These are phyloP conservation scores for Agastache rugosa DNA, from an alignment of 257 asterid genomes.

Conservation along the genomic window DNA sequence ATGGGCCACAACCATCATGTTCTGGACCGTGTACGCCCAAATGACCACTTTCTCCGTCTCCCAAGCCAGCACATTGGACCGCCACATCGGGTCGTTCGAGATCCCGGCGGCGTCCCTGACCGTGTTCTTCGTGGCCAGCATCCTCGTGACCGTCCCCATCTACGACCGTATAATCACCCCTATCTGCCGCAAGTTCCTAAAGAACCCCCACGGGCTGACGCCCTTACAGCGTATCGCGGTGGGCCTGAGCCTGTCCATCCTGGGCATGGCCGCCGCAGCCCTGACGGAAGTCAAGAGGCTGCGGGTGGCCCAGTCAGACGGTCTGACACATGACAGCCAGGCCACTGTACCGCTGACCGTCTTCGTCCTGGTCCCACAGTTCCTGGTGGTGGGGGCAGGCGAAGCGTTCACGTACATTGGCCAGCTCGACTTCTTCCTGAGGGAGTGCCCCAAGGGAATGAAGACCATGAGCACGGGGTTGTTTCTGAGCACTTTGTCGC, in stretches of 20 bases:
- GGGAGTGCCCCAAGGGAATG: constrained; percentile 92
- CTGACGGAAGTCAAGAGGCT: constrained; percentile 59
- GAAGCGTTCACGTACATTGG: constrained; percentile 91
- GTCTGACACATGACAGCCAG: constrained; percentile 35
- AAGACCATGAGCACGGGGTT: constrained; percentile 90
- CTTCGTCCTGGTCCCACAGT: constrained; percentile 74
- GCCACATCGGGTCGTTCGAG: constrained; percentile 62
- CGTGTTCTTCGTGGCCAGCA: constrained; percentile 71
- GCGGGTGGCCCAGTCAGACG: constrained; percentile 47
- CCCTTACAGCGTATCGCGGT: constrained; percentile 67
- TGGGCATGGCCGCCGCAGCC: constrained; percentile 73
- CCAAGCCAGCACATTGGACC: constrained; percentile 75
- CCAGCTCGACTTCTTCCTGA: constrained; percentile 77
- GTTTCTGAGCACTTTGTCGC: constrained; percentile 74
- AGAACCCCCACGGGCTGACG: constrained; percentile 64
- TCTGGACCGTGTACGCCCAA: constrained; percentile 85
- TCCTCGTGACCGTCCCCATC: constrained; percentile 64
- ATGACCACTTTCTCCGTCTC: constrained; percentile 84
- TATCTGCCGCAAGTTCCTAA: constrained; percentile 32
- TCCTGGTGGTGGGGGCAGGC: constrained; percentile 68
- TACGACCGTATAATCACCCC: constrained; percentile 68
- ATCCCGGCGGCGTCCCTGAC: constrained; percentile 76
- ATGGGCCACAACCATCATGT: constrained; percentile 88
- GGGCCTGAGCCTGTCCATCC: constrained; percentile 54
- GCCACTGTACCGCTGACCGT: constrained; percentile 58